Conservation (phyloP, 768 basidiomycete species). For the Leccinum broughii region DNA sequence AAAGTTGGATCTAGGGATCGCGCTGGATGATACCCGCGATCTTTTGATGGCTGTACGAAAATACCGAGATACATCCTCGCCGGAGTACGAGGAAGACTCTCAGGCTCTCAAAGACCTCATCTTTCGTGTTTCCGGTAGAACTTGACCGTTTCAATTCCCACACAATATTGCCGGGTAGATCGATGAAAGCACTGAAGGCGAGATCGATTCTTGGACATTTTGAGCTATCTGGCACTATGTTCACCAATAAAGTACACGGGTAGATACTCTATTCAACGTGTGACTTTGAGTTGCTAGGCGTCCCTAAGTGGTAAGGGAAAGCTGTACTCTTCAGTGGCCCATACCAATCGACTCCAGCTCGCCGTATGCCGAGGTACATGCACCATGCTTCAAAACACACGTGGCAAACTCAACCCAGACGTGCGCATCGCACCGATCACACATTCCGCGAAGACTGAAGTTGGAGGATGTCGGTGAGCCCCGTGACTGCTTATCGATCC, state of each 20-base stretch:
- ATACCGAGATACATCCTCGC: conserved; percentile 14
- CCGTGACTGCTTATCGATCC: background rate
- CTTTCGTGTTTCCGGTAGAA: conserved; percentile 14
- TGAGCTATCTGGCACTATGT: background rate
- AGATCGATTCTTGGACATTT: background rate
- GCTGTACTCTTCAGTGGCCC: background rate
- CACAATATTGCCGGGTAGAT: background rate
- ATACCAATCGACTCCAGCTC: background rate
- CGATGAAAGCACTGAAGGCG: background rate
- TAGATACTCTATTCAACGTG: background rate
- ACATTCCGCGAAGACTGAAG: background rate
- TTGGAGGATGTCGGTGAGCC: conserved; percentile 22
- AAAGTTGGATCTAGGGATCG: conserved; percentile 11
- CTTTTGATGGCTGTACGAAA: conserved; percentile 20
- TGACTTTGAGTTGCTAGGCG: background rate
- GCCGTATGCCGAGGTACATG: conserved; percentile 7
- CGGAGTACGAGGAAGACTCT: conserved; percentile 23
- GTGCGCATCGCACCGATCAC: background rate
- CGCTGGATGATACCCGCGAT: background rate
- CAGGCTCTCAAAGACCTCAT: conserved; percentile 18
- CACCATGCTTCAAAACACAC: background rate
- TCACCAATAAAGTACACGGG: background rate
- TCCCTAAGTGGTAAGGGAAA: background rate
- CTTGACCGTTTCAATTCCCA: background rate
- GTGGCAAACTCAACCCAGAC: background rate